Percentiles rank a stretch among this genome's conserved stretches.
Conservation (phyloP, 495 filamentous ascomycete genomes). For the Podospora conica region DNA sequence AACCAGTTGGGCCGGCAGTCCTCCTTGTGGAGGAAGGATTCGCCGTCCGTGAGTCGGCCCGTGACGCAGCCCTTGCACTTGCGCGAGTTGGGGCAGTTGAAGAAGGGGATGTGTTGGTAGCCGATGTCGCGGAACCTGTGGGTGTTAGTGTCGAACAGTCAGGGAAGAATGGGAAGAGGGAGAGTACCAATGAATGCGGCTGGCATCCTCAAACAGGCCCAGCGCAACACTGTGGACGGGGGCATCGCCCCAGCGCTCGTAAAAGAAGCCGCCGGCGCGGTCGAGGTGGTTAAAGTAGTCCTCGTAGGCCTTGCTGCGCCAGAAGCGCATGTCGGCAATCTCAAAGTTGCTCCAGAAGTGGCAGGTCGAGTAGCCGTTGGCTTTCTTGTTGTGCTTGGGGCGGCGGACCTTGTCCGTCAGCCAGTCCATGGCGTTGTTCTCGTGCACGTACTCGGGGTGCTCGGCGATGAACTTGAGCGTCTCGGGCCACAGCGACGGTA, state of each 20-base stretch:
- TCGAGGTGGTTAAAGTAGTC: slow-evolving; percentile 97
- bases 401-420: slow-evolving; percentile 69
- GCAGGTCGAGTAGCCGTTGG: slow-evolving; percentile 95
- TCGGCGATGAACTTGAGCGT: slow-evolving; percentile 80
- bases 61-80: slow-evolving; percentile 87
- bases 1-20: slow-evolving; percentile 98
- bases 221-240: slow-evolving; percentile 96
- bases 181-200: slow-evolving; percentile 84
- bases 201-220: slow-evolving; percentile 83
- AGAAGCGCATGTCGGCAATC: slow-evolving; percentile 92
- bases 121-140: slow-evolving; percentile 97
- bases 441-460: slow-evolving; percentile 73
- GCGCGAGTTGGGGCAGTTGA: slow-evolving; percentile 94
- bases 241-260: slow-evolving; percentile 98
- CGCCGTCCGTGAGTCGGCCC: slow-evolving; percentile 83
- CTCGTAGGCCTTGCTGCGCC: slow-evolving; percentile 83
- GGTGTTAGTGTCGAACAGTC: slow-evolving; percentile 11
- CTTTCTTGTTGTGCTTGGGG: slow-evolving; percentile 70
- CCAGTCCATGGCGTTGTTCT: slow-evolving; percentile 85
- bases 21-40: slow-evolving; percentile 73
- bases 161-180: background rate
- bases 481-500: slow-evolving; percentile 91
- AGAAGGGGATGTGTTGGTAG: slow-evolving; percentile 97
- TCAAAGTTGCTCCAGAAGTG: slow-evolving; percentile 99
- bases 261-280: slow-evolving; percentile 93